Evolutionary conservation across 2,329 filamentous ascomycete species (phyloP), one percentile per base, ranked within the genome.

Genomic region (Xylaria polymorpha): DNA sequence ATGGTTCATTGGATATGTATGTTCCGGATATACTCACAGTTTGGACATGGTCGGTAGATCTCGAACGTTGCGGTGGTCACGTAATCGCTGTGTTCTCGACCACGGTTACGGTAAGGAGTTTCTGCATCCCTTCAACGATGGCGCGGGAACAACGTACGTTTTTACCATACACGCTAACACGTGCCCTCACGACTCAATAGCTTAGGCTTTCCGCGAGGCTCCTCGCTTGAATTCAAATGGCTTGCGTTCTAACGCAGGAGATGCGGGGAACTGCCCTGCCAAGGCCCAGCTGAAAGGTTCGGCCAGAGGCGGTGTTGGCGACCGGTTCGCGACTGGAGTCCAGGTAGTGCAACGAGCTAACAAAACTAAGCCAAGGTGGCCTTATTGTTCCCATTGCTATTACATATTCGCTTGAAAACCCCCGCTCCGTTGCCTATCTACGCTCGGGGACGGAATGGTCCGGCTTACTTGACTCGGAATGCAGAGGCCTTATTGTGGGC

Each of bases 211-310:
- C 53, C 20, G 22, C 51, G 22, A 69, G 58, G 62, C 62, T 46
- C 20, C 44, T 46, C 14, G n/a, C 39, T 32, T 56, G 41, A 20
- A 32, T 50, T 6, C 39, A 20, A 18, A 44, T 39, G 20, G 32
- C 35, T 25, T n/a, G 22, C 9, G 18, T 44, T 55, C 25, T 37
- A 22, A 35, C 1, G 14, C 6, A 15, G 58, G 50, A 18, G 1
- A 67, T 68, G 62, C 51, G 63, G 66, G 61, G 58, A 25, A n/a
- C n/a, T 35, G 44, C 55, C 43, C 50, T 63, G 68, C 68, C 61
- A 70, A 70, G 68, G 7, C 50, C 39, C 25, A 70, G 68, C 64
- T 62, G 46, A 61, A 51, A 20, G 32, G n/a, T 44, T 29, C 50
- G 57, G 67, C n/a, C n/a, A 61, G n/a, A 41, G 63, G 62, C 51